Percentiles rank a stretch among this genome's conserved stretches.
Evolutionary conservation across 129 eudicot species (phyloP).

Genomic region (Solidago caesia): DNA sequence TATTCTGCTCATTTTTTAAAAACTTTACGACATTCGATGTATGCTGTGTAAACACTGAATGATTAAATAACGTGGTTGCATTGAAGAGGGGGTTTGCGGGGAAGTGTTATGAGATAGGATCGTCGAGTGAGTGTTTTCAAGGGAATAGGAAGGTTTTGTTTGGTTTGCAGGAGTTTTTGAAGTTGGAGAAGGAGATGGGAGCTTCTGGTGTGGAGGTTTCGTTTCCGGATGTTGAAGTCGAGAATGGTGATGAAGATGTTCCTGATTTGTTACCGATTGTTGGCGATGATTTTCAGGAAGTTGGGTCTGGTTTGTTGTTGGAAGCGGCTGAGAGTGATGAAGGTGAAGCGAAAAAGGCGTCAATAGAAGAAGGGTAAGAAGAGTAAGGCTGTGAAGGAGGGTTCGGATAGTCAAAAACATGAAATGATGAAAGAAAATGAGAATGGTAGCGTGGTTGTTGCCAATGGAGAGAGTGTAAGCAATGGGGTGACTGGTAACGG

Average conservation of each 20-base stretch:
- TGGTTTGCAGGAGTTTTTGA: constrained; percentile 66
- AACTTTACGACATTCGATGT: too few relatives aligned
- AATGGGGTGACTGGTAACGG: constrained; percentile 24
- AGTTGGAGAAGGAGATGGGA: constrained; percentile 73
- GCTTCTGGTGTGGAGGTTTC: constrained; percentile 48
- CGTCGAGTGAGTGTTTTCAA: constrained; percentile 70
- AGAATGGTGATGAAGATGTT: constrained; percentile 55
- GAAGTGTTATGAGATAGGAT: constrained; percentile 61
- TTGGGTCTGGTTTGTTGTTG: constrained; percentile 9
- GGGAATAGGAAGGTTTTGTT: constrained; percentile 83
- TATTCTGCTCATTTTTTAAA: too few relatives aligned
- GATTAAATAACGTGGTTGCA: too few relatives aligned
- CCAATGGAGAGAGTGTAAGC: constrained; percentile 28
- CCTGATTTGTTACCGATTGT: constrained; percentile 58
- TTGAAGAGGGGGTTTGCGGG: too few relatives aligned
- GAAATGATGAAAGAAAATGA: constrained; percentile 34
- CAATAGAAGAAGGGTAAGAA: constrained; percentile 47
- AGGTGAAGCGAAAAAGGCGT: constrained; percentile 24
- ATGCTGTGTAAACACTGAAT: too few relatives aligned
- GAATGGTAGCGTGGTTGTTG: constrained; percentile 21
- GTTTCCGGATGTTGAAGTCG: constrained; percentile 35
- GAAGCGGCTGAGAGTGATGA: constrained; percentile 22
- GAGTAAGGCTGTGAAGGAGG: constrained; percentile 36
- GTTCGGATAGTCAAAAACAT: constrained; percentile 20
- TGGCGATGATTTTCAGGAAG: constrained; percentile 12